These are phyloP conservation scores for Orbilia brochopaga DNA, from an alignment of 2,329 filamentous ascomycete genomes.

Conservation along the genomic window DNA sequence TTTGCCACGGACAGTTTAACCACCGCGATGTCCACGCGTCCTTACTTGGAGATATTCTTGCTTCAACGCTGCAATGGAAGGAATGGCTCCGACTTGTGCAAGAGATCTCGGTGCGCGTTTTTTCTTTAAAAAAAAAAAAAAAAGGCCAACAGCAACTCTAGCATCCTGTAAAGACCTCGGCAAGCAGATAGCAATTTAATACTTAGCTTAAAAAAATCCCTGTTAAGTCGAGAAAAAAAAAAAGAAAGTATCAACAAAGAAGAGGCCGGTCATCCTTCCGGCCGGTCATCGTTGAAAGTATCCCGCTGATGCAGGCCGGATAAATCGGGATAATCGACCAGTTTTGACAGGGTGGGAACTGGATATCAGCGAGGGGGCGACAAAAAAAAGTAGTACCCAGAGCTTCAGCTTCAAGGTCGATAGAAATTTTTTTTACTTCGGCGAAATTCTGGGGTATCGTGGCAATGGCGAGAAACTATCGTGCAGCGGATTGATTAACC, in stretches of 20 bases:
- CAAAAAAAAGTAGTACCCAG: constrained; percentile 6
- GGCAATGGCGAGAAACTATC: constrained; percentile 9
- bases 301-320: constrained; percentile 42
- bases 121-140: no score
- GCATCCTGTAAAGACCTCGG: constrained; percentile 27
- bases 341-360: constrained; percentile 40
- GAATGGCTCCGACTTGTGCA: constrained; percentile 31
- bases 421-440: constrained; percentile 15
- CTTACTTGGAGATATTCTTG: constrained; percentile 20
- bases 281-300: constrained; percentile 40
- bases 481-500: constrained; percentile 35
- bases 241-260: background rate
- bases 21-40: constrained; percentile 35
- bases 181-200: constrained; percentile 44
- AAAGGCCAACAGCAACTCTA: constrained; percentile 10
- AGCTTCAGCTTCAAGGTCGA: constrained; percentile 7
- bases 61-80: constrained; percentile 46
- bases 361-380: constrained; percentile 33
- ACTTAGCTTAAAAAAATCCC: constrained; percentile 48
- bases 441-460: constrained; percentile 36
- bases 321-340: constrained; percentile 50
- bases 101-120: constrained; percentile 22
- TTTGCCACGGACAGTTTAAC: constrained; percentile 42
- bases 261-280: constrained; percentile 24
- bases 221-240: constrained; percentile 23